Evolutionary conservation across 768 basidiomycete species (phyloP).

Genomic region (Amanita exitialis): DNA sequence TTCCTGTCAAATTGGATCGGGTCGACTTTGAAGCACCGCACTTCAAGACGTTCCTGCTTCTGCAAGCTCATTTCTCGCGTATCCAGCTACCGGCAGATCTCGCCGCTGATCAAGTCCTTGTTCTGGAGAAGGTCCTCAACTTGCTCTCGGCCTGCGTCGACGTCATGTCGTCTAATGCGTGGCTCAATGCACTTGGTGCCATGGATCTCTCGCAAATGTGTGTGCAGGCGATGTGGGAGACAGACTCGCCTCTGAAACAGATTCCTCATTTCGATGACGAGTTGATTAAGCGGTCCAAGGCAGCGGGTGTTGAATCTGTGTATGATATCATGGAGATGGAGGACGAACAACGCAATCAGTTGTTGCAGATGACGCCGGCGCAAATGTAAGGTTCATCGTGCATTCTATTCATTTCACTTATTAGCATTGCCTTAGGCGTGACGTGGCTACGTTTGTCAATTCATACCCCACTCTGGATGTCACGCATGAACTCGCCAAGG

Average conservation of each 20-base stretch:
- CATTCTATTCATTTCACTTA: constrained; percentile 1
- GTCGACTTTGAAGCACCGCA: constrained; percentile 88
- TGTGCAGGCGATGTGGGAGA: constrained; percentile 97
- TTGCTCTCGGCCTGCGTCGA: constrained; percentile 92
- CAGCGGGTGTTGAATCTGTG: constrained; percentile 74
- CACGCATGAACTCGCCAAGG: constrained; percentile 74
- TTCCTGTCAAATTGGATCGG: constrained; percentile 85
- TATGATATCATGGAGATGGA: constrained; percentile 99
- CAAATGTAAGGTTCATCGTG: constrained; percentile 72
- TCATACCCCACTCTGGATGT: constrained; percentile 97
- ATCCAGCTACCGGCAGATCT: constrained; percentile 89
- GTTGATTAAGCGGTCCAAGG: constrained; percentile 81
- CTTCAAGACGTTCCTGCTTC: constrained; percentile 95
- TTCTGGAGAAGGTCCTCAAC: constrained; percentile 87
- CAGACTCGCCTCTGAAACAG: constrained; percentile 90
- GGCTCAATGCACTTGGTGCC: constrained; percentile 87
- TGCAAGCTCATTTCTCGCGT: constrained; percentile 96
- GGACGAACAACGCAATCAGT: constrained; percentile 72
- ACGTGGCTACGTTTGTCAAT: constrained; percentile 93
- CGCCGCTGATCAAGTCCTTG: constrained; percentile 79
- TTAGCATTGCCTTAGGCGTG: constrained; percentile 49
- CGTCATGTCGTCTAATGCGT: constrained; percentile 96
- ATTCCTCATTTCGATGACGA: constrained; percentile 94
- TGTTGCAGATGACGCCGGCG: constrained; percentile 74
- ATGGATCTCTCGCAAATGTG: constrained; percentile 99